A percentile compares a stretch with the other conserved stretches of the same genome.
These are phyloP conservation scores for Picochlorum costavermella DNA, from an alignment of 139 green algal species.

Conservation along the genomic window DNA sequence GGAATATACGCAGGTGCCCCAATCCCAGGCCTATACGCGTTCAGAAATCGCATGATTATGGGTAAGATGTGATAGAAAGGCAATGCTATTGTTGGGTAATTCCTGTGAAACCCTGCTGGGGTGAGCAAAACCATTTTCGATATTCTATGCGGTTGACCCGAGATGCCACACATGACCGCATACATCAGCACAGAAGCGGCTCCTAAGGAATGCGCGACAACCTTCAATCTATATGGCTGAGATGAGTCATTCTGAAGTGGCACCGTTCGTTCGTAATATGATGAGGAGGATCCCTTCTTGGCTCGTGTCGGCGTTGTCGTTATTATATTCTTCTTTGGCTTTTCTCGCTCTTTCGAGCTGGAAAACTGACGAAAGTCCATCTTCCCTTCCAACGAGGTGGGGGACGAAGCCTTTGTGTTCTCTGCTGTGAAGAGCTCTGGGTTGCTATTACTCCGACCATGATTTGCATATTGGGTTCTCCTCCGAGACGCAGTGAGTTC, in stretches of 20 bases:
- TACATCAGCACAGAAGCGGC: constrained; percentile 54
- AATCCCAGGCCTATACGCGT: constrained; percentile 18
- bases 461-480: neutral
- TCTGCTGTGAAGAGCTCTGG: neutral
- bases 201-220: constrained; percentile 56
- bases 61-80: constrained; percentile 31
- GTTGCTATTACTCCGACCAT: neutral
- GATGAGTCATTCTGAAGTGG: no score
- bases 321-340: no score
- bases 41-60: constrained; percentile 14
- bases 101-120: constrained; percentile 59
- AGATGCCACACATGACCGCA: constrained; percentile 17
- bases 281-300: no score
- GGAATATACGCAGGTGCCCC: constrained; percentile 57
- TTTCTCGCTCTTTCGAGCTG: no score
- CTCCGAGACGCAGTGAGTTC: constrained; percentile 46
- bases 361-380: no score
- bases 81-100: constrained; percentile 15
- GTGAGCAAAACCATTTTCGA: constrained; percentile 62
- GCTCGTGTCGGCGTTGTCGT: no score
- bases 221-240: constrained; percentile 41
- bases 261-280: no score
- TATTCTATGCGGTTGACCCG: constrained; percentile 38
- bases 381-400: no score
- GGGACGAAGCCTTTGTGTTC: neutral